Evolutionary conservation across 768 basidiomycete species (phyloP), one percentile per base, ranked within the genome.

Genomic region (Sarcomyxa edulis): DNA sequence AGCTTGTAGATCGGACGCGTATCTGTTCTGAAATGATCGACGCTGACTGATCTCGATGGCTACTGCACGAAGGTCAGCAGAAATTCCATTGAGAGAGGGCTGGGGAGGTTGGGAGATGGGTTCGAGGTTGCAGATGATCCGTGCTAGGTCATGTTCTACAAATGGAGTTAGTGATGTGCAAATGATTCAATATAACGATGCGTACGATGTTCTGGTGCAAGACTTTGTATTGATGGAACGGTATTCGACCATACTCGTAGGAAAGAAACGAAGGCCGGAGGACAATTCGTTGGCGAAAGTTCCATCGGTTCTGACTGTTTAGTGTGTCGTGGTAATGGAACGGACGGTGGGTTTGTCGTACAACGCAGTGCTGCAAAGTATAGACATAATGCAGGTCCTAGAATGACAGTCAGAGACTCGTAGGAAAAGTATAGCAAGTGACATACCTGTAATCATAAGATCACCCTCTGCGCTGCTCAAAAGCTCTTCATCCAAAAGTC

Each of bases 11-110:
- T 87, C 90, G 1, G 59, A 49, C 1, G 77, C 78, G 50, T 84
- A 92, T 7, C 84, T 66, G 46, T 87, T 78, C 55, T 93, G 90
- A 60, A 93, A 93, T 0, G 84, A 81, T 15, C 90, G 65, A 4
- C 90, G 61, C 58, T 89, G 87, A 40, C 84, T 83, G 46, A 93
- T 90, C 51, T 92, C 90, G 33, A 93, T 88, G 0, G 87, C 84
- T 0, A 93, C 83, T 0, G 84, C 83, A 12, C 87, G 73, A n/a
- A 93, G 59, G 55, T 91, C 86, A 1, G 85, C 84, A 1, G 90
- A 76, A 32, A 90, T 76, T 0, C 81, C 78, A 3, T 67, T 60
- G 7, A 89, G 52, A 0, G 60, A 50, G 2, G 62, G 56, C 18
- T 70, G 56, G 4, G 58, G 20, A 0, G 78, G 73, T 0, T 62